Base-by-base conservation (phyloP, 1,284 basidiomycete genomes). In the Trichosporon sp. region DNA sequence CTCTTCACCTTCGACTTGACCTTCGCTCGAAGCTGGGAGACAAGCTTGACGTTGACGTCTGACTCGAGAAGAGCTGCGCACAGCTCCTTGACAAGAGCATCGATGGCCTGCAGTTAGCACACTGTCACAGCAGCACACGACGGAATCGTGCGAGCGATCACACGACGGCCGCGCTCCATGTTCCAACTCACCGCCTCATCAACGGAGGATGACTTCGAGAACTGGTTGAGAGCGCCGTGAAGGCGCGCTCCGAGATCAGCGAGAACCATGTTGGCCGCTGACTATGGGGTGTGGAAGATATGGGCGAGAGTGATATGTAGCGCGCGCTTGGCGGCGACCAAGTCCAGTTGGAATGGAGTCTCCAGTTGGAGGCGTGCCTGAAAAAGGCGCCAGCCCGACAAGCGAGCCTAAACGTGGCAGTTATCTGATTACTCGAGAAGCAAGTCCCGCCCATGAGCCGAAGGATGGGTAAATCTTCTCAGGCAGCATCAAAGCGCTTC, bases 21-120 rank as follows among this genome's bases (percentile, higher is more conserved):
- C 80, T 94, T 93, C 74, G 91, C 89, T 73, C 95, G 88, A 68
- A 98, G 84, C 67, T 89, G 88, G 9, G 92, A 88, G 29, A 98
- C 97, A 25, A 99, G 89, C 81, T 95, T 96, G 77, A 99, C 96
- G 80, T 99, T 99, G 71, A 99, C 96, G 84, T 99, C 97, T 31
- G 95, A 91, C 84, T 98, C 95, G 65, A 99, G 88, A 62, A 99
- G 86, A 2, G 96, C 97, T 29, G 93, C 87, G 72, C 93, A 95
- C 73, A 99, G 92, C 83, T 96, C 92, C 84, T 98, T 99, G 74
- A 99, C 89, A 13, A 94, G 89, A 6, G 89, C 89, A 85, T 98
- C 96, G 77, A 99, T 89, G 62, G 95, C 93, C 94, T 92, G 72
- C 42, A 65, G 62, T 75, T 27, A 70, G 66, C 25, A 11, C 29